Percentiles rank a stretch among this genome's conserved stretches.
These are phyloP conservation scores for Xylaria digitata DNA, from an alignment of 2,329 filamentous ascomycete genomes.

Conservation along the genomic window DNA sequence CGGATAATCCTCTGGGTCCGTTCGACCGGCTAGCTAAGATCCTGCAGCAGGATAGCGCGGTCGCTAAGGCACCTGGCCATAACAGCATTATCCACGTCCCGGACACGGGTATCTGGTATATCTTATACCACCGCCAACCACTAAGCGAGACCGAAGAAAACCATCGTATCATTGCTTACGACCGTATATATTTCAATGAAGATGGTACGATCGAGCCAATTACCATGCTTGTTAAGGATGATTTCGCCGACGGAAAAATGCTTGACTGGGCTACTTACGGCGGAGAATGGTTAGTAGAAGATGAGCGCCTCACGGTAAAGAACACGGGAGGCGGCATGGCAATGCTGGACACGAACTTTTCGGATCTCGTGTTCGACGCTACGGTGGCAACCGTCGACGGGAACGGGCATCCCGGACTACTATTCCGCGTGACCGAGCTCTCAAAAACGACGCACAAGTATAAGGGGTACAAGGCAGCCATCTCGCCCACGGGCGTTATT, in stretches of 20 bases:
- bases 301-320: slow-evolving; percentile 43
- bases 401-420: slow-evolving; percentile 49
- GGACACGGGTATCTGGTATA: slow-evolving; percentile 55
- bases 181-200: slow-evolving; percentile 59
- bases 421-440: slow-evolving; percentile 51
- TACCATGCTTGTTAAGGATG: slow-evolving; percentile 57
- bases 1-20: slow-evolving; percentile 54
- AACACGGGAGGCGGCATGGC: slow-evolving; percentile 43
- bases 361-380: slow-evolving; percentile 49
- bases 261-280: slow-evolving; percentile 52
- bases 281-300: slow-evolving; percentile 45
- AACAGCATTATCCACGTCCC: slow-evolving; percentile 55
- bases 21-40: slow-evolving; percentile 55
- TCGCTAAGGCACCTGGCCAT: slow-evolving; percentile 54
- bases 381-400: slow-evolving; percentile 42
- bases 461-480: slow-evolving; percentile 30
- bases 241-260: slow-evolving; percentile 56
- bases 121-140: slow-evolving; percentile 59
- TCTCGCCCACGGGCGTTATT: slow-evolving; percentile 26
- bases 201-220: slow-evolving; percentile 57
- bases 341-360: slow-evolving; percentile 53
- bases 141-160: slow-evolving; percentile 57
- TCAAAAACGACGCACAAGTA: slow-evolving; percentile 39
- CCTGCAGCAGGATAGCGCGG: slow-evolving; percentile 50
- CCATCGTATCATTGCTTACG: slow-evolving; percentile 59